Evolutionary conservation across 345 rosid species (phyloP), one percentile per base, ranked within the genome.

Genomic region (Populus alba): DNA sequence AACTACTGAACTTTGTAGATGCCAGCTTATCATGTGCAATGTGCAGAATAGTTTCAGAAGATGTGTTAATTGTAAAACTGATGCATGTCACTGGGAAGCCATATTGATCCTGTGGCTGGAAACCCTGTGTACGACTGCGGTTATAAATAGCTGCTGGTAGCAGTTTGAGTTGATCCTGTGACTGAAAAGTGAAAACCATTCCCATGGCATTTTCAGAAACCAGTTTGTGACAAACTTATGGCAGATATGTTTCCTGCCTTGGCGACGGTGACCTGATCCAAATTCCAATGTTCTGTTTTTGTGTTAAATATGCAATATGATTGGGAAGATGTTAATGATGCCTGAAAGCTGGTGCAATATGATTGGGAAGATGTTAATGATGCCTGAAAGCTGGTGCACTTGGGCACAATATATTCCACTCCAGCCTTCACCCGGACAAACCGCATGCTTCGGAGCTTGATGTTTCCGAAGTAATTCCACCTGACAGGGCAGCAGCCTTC

Each of bases 1-100:
- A 71, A 77, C 47, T 8, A 11, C n/a, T n/a, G n/a, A 18, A 33
- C 23, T 35, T 39, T 22, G 73, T 77, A 77, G 79, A 25, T 67
- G 41, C 63, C 7, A n/a, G 22, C 16, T 76, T 12, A 23, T 45
- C 15, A 57, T 45, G 68, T 77, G 69, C 66, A 37, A 41, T 68
- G 37, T 70, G 71, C 27, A 18, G 33, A 23, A 49, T 78, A 78
- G 75, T 66, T n/a, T 63, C 51, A 9, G 15, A 33, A n/a, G 35
- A 45, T 59, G n/a, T 39, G n/a, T 12, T 22, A 41, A 65, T 53
- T 70, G 33, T 41, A 41, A 37, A 53, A 8, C 41, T 22, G 25
- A 69, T 57, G 71, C 35, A 71, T n/a, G 33, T 63, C 33, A 25
- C 39, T 5, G 62, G 43, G 57, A 68, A 20, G 57, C 22, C 51